Conservation (phyloP, 768 basidiomycete species). For the Lactarius psammicola region DNA sequence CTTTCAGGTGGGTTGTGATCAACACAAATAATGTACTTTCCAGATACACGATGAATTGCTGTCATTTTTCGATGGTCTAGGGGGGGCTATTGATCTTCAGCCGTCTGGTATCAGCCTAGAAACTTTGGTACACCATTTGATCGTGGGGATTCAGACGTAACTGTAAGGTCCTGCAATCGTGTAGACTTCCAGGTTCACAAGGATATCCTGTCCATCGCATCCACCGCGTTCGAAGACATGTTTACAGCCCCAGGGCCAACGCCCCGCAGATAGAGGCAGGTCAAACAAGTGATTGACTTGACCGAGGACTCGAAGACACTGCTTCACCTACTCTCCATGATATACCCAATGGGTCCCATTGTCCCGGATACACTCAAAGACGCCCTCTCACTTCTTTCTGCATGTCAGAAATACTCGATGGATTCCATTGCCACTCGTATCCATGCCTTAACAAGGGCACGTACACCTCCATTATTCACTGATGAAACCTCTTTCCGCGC, state of each 20-base stretch:
- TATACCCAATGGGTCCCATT: constrained; percentile 4
- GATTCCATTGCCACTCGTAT: background rate
- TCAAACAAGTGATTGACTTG: background rate
- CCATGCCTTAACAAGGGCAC: background rate
- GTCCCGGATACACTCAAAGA: constrained; percentile 12
- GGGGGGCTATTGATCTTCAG: background rate
- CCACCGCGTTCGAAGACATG: constrained; percentile 56
- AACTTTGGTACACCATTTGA: constrained; percentile 19
- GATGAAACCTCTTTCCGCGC: constrained; percentile 1
- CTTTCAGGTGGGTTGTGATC: background rate
- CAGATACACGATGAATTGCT: constrained; percentile 2
- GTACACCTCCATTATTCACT: background rate
- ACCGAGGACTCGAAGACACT: constrained; percentile 17
- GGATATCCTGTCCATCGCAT: constrained; percentile 52
- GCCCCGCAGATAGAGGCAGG: background rate
- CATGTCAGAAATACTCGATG: constrained; percentile 22
- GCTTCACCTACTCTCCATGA: constrained; percentile 3
- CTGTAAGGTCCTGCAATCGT: constrained; percentile 53
- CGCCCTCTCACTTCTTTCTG: constrained; percentile 6
- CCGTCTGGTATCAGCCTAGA: background rate
- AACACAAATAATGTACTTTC: background rate
- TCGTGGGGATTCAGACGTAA: constrained; percentile 39
- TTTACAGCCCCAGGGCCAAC: constrained; percentile 37
- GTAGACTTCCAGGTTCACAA: constrained; percentile 55
- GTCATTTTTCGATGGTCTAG: background rate